These are phyloP conservation scores for Handroanthus guayacan DNA, from an alignment of 257 asterid genomes.

Conservation along the genomic window DNA sequence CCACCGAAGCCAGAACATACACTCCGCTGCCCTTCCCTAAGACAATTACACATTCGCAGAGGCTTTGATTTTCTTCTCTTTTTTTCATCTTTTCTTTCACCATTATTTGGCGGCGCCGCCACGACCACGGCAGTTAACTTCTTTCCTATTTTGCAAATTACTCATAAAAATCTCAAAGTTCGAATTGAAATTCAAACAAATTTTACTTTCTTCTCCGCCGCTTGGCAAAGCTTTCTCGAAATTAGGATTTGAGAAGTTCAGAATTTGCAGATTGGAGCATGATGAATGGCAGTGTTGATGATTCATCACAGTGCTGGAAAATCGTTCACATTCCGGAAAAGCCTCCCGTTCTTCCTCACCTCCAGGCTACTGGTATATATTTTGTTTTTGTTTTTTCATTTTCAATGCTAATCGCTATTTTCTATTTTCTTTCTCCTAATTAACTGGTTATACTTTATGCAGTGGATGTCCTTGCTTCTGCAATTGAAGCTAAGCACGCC, in stretches of 20 bases:
- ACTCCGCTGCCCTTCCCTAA: too few species aligned
- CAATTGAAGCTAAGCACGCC: slow-evolving; percentile 75
- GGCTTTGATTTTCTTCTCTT: too few species aligned
- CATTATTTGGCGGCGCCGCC: background rate
- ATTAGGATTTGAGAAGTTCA: slow-evolving; percentile 5
- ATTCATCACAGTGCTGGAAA: slow-evolving; percentile 45
- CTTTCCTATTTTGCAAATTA: background rate
- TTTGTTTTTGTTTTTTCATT: background rate
- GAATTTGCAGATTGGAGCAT: slow-evolving; percentile 6
- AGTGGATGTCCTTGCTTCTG: slow-evolving; percentile 72
- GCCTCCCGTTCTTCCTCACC: slow-evolving; percentile 63
- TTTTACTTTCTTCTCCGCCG: slow-evolving; percentile 10
- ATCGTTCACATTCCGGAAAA: slow-evolving; percentile 79
- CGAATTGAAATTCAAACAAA: background rate
- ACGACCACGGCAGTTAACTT: background rate
- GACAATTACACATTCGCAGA: too few species aligned
- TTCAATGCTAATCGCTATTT: background rate
- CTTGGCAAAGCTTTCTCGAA: slow-evolving; percentile 20
- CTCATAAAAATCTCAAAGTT: background rate
- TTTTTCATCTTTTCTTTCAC: too few species aligned
- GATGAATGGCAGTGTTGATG: slow-evolving; percentile 43
- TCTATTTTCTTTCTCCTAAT: background rate
- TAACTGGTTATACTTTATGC: slow-evolving; percentile 14
- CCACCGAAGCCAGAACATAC: too few species aligned
- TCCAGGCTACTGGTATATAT: slow-evolving; percentile 69